Evolutionary conservation across 768 basidiomycete genomes (phyloP), one percentile per base, ranked within the genome.

Genomic region (Boletellus sp.): DNA sequence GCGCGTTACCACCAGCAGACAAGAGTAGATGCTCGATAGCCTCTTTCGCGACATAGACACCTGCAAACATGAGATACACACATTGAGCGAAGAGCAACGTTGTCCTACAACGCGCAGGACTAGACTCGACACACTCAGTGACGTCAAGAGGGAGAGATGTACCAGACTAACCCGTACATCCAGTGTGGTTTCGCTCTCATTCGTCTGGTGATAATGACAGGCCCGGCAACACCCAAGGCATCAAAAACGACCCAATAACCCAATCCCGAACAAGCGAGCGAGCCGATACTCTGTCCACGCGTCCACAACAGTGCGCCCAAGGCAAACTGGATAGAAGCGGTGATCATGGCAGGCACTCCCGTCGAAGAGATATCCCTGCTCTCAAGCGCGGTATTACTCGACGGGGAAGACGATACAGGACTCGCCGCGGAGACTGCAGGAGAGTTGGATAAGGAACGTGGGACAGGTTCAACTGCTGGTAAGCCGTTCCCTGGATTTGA

Each of bases 171-270:
- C 84, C 79, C 88, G 60, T 73, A 93, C 59, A 73, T 67, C 49
- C 73, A 67, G 20, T 71, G 58, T 15, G 61, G 24, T 20, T 52
- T 59, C 10, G 42, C 53, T 42, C 40, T 68, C 41, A 81, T 67
- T 66, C 19, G 77, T 73, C 22, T 70, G 69, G 62, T 60, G 17
- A 67, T 52, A 7, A 64, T 49, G 7, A 50, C 55, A 31, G 64
- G 36, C 69, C 74, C 20, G 86, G 65, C 17, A 66, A 95, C 78
- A 0, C 94, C 94, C 54, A 94, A 74, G 3, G 93, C 80, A 64
- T 98, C 95, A 62, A 97, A 99, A 2, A 97, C 93, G 20, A 95
- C 83, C 84, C 95, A 88, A 64, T 99, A 99, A 0, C 95, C 96
- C 16, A 99, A 68, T 0, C 93, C 96, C 1, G 95, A 95, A 48